Percentiles rank a stretch among this genome's conserved stretches.
phyloP scores from a whole-genome alignment of 2,329 filamentous ascomycete species.

The Scedosporium minutisporum region DNA sequence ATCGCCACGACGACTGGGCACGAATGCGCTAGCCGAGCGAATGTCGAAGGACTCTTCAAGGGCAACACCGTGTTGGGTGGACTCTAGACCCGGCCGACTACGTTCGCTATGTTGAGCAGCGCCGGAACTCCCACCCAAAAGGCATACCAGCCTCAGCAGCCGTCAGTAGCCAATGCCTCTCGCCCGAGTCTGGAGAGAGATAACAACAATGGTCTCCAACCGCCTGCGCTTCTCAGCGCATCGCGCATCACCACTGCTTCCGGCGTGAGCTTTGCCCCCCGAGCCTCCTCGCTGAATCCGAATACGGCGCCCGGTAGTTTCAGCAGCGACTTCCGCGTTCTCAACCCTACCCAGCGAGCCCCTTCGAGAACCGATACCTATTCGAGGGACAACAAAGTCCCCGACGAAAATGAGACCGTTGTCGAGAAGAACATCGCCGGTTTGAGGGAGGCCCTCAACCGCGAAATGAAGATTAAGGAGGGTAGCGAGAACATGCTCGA shows the following conservation, averaged over 20 bases:
- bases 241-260: slow-evolving; percentile 41
- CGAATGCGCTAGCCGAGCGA: slow-evolving; percentile 6
- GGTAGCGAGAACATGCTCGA: slow-evolving; percentile 97
- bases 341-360: slow-evolving; percentile 55
- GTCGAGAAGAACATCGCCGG: slow-evolving; percentile 66
- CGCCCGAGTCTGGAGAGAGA: slow-evolving; percentile 48
- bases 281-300: slow-evolving; percentile 61
- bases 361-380: slow-evolving; percentile 46
- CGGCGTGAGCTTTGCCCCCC: slow-evolving; percentile 51
- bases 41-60: slow-evolving; percentile 2
- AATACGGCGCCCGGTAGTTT: slow-evolving; percentile 74
- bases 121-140: slow-evolving; percentile 46
- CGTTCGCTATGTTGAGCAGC: slow-evolving; percentile 38
- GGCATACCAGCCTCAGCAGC: slow-evolving; percentile 27
- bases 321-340: slow-evolving; percentile 73
- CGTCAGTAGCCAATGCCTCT: slow-evolving; percentile 25
- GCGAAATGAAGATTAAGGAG: slow-evolving; percentile 95
- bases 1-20: background rate
- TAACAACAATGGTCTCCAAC: slow-evolving; percentile 36
- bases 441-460: slow-evolving; percentile 77
- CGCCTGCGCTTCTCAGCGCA: slow-evolving; percentile 27
- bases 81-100: slow-evolving; percentile 1
- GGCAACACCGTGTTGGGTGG: slow-evolving; percentile 5
- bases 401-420: slow-evolving; percentile 45
- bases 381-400: slow-evolving; percentile 39